A percentile compares a stretch with the other conserved stretches of the same genome.
Evolutionary conservation across 306 rosid species (phyloP).

Genomic region (Rosa chinensis): DNA sequence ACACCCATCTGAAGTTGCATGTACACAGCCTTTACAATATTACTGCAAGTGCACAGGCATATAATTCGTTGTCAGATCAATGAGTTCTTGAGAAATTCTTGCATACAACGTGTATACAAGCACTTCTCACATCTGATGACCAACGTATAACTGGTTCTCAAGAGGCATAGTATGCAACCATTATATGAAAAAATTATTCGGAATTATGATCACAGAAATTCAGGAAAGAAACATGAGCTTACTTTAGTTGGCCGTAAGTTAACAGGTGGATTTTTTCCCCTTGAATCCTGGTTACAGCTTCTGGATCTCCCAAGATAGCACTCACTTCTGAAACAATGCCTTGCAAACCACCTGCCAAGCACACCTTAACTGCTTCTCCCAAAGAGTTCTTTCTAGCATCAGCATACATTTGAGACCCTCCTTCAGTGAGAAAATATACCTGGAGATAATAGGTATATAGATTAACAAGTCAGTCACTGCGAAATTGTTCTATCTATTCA

Average conservation of each 20-base stretch:
- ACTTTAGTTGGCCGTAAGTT: constrained; percentile 50
- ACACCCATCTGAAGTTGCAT: constrained; percentile 46
- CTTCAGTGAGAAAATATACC: constrained; percentile 53
- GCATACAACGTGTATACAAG: neutral
- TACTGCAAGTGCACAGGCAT: constrained; percentile 28
- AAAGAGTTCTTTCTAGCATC: constrained; percentile 49
- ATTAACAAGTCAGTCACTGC: neutral
- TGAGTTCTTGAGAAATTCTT: neutral
- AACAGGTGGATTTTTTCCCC: constrained; percentile 37
- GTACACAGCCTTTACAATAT: constrained; percentile 32
- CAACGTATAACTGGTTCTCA: neutral
- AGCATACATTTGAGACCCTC: constrained; percentile 31
- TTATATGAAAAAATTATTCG: neutral
- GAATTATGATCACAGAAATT: neutral
- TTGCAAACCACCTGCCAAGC: constrained; percentile 46
- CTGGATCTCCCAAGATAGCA: constrained; percentile 38
- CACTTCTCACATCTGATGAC: neutral
- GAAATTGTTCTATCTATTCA: neutral
- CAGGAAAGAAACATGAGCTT: neutral
- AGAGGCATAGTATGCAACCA: neutral
- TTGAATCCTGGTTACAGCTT: constrained; percentile 36
- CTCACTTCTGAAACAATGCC: constrained; percentile 52
- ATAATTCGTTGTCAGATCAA: neutral
- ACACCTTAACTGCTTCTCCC: constrained; percentile 48
- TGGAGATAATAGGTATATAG: constrained; percentile 3